Conservation (phyloP, 768 basidiomycete genomes). For the Asterophora lycoperdoides region DNA sequence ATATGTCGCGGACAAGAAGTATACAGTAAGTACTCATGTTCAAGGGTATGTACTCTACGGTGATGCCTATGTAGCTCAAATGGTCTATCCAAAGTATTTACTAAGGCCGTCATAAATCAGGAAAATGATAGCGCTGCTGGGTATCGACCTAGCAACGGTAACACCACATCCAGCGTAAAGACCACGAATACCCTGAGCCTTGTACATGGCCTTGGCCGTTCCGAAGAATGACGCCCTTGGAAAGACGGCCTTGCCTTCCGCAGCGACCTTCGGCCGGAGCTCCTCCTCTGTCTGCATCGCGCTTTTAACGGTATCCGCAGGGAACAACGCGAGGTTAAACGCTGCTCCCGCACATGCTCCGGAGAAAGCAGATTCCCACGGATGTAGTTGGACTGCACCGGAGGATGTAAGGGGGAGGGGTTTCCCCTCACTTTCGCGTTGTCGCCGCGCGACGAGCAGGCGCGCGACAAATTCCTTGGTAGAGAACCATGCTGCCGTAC, state of each 20-base stretch:
- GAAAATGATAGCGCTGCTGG: slow-evolving; percentile 87
- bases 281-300: slow-evolving; percentile 94
- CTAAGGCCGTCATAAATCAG: slow-evolving; percentile 77
- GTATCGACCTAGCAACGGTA: slow-evolving; percentile 76
- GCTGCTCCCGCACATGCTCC: slow-evolving; percentile 84
- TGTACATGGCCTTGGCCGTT: slow-evolving; percentile 68
- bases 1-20: too few relatives aligned
- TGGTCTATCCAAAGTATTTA: slow-evolving; percentile 30
- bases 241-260: slow-evolving; percentile 16
- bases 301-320: slow-evolving; percentile 92
- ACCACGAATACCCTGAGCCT: slow-evolving; percentile 66
- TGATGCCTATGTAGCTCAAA: neutral
- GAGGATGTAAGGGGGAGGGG: slow-evolving; percentile 17
- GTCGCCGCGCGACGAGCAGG: slow-evolving; percentile 52
- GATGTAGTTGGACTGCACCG: slow-evolving; percentile 47
- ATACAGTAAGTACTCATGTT: too few relatives aligned
- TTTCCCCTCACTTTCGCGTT: slow-evolving; percentile 11
- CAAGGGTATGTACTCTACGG: neutral
- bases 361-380: slow-evolving; percentile 81
- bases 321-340: slow-evolving; percentile 89
- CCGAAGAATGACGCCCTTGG: slow-evolving; percentile 46
- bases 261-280: slow-evolving; percentile 44
- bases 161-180: slow-evolving; percentile 88
- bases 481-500: slow-evolving; percentile 87
- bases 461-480: slow-evolving; percentile 77